Base-by-base conservation (phyloP, 108 stramenopile species). In the Fragilaria crotonensis region DNA sequence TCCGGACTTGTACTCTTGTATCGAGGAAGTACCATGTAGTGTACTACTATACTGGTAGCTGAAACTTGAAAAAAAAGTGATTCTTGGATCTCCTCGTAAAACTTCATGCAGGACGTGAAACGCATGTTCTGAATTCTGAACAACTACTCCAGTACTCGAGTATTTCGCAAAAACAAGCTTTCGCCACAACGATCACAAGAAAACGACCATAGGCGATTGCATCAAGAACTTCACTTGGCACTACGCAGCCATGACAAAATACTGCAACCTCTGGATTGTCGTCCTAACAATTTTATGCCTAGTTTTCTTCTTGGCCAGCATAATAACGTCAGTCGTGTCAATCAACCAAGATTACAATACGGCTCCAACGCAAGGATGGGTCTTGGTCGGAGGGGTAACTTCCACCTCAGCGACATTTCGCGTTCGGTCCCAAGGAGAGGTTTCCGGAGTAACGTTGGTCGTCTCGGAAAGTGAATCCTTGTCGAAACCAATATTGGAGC, bases 351-450 rank as follows among this genome's bases (percentile, higher is more conserved):
- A 50, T 44, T 78, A 74, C 73, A 75, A 71, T 48, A 55, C 28
- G 4, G 30, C 7, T 11, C 48, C 59, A 2, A 66, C 65, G 31
- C 29, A 62, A 45, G 64, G 75, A 44, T 78, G 77, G 77, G 67
- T 70, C 7, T 31, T 78, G 31, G 69, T 65, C 0, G 77, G 77
- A 22, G 73, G 73, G 5, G 59, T 78, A 11, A 75, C 77, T 20
- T 61, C 77, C 22, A 67, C 57, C 14, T 67, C 73, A 25, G 73
- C 73, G 25, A 27, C 64, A 26, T 78, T 78, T 48, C 77, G 73
- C 18, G 70, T 78, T 30, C 73, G 77, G 2, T 59, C 62, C 18
- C 60, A 72, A 22, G 33, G 45, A 19, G 70, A 4, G 48, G 48
- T 20, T 68, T 70, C 41, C 63, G 67, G 7, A 48, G 67, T 5